Evolutionary conservation across 2,329 filamentous ascomycete genomes (phyloP), one percentile per base, ranked within the genome.

Genomic region (Fusarium torulosum): DNA sequence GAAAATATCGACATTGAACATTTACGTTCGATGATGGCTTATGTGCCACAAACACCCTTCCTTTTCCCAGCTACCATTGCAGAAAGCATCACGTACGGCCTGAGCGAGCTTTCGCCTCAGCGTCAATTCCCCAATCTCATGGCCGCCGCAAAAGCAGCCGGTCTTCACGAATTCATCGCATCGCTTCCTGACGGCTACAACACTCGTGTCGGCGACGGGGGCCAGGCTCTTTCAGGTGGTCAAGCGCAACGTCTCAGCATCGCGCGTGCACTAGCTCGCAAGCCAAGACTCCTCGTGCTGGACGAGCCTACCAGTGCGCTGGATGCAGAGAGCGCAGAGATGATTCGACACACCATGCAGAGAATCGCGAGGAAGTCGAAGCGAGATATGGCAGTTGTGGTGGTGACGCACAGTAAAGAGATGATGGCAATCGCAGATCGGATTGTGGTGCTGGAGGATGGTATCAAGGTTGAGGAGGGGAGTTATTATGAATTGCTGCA

Each of bases 281-380:
- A 84, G 15, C 94, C 94, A 0, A 84, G 85, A 40, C 81, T 97
- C 3, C 79, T 97, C 17, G 85, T 97, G 3, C 80, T 97, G 3
- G 95, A 98, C 72, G 94, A 97, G 79, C 92, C 94, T 1, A 97
- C 94, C 0, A 92, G 89, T 25, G 90, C 91, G 1, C 82, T 98
- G 0, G 94, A 97, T 73, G 83, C 85, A 0, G 86, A 90, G 69
- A 90, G 86, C 38, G 89, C 92, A 0, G 84, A 84, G 4, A 79
- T 84, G 3, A 85, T 97, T 5, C 82, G 91, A 14, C 79, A 85
- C 10, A 90, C 90, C 0, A 83, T 97, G 40, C 77, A 77, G 35
- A 74, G 74, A 0, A 78, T 96, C 2, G 80, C 90, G 14, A 63
- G 70, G 1, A 57, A 60, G 21, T 65, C 71, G 54, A 74, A 44